phyloP scores from a whole-genome alignment of 192 early-diverging fungal species.

The Podochytrium sp. region DNA sequence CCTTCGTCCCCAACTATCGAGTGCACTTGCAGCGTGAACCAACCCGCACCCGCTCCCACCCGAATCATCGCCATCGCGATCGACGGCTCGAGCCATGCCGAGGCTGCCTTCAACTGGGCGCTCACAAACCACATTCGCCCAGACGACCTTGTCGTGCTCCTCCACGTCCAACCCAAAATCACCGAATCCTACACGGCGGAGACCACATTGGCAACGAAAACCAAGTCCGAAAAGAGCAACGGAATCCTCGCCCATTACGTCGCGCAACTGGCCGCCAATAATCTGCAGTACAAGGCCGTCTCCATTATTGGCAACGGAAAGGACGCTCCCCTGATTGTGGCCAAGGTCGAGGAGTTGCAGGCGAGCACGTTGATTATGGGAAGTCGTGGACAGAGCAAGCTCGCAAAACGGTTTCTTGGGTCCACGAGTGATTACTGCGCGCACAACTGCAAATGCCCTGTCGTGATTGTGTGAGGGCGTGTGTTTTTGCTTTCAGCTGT shows the following conservation, averaged over 20 bases:
- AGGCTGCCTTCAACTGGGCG: slow-evolving; percentile 37
- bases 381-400: slow-evolving; percentile 48
- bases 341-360: slow-evolving; percentile 52
- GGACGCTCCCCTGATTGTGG: slow-evolving; percentile 53
- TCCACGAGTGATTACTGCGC: slow-evolving; percentile 10
- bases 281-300: neutral
- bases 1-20: too few relatives aligned
- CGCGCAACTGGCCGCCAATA: neutral
- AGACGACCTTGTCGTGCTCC: slow-evolving; percentile 38
- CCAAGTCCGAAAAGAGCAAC: neutral
- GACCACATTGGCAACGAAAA: neutral
- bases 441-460: slow-evolving; percentile 27
- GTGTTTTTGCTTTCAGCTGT: too few relatives aligned
- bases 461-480: slow-evolving; percentile 20
- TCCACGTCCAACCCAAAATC: slow-evolving; percentile 15
- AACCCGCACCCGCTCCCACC: slow-evolving; percentile 8
- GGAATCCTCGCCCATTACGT: neutral
- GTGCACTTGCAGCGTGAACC: too few relatives aligned
- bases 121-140: slow-evolving; percentile 26
- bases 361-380: slow-evolving; percentile 58
- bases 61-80: slow-evolving; percentile 37
- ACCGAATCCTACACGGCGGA: neutral
- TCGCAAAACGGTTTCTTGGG: slow-evolving; percentile 38
- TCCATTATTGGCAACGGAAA: neutral
- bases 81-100: slow-evolving; percentile 29